Evolutionary conservation across 495 filamentous ascomycete genomes (phyloP), one percentile per base, ranked within the genome.

Genomic region (Penicillium egyptiacum): DNA sequence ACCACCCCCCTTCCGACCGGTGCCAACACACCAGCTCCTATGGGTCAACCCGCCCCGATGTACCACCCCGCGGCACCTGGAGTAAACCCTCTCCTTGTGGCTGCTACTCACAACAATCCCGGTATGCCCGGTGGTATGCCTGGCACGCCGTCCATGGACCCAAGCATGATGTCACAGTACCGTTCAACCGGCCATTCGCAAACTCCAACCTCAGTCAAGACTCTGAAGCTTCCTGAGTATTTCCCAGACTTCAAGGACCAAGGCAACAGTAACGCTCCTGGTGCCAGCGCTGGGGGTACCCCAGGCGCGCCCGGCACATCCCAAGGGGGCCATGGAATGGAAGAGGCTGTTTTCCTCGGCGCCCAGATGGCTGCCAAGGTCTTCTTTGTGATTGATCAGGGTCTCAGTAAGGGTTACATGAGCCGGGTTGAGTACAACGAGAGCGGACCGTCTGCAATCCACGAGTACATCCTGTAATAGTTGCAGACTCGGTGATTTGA

Each of bases 171-270:
- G 5, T 66, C 65, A 17, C 65, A 75, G 49, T 73, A 81, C 60
- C 81, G 84, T 41, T 90, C 94, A 65, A 88, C 86, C 22, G 81
- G 81, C 5, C 91, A 96, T 66, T 87, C 86, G 25, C 94, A 98
- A 72, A 95, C 91, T 17, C 94, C 95, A 0, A 94, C 86, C 10
- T 88, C 80, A 25, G 91, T 97, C 71, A 93, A 91, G 74, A 73
- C 85, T 22, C 79, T 88, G 11, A 86, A 84, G 57, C 79, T 88
- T 55, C 92, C 94, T 2, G 86, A 91, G 45, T 98, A 98, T 67
- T 89, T 97, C 64, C 83, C 89, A 10, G 94, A 97, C 67, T 98
- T 91, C 91, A 91, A 91, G 58, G 92, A 96, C 64, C 81, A 85
- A 17, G 87, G 87, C 42, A 70, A 71, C 55, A 65, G 60, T 51